A percentile compares a stretch with the other conserved stretches of the same genome.
phyloP scores from a whole-genome alignment of 345 rosid species.

The Arabis alpina region DNA sequence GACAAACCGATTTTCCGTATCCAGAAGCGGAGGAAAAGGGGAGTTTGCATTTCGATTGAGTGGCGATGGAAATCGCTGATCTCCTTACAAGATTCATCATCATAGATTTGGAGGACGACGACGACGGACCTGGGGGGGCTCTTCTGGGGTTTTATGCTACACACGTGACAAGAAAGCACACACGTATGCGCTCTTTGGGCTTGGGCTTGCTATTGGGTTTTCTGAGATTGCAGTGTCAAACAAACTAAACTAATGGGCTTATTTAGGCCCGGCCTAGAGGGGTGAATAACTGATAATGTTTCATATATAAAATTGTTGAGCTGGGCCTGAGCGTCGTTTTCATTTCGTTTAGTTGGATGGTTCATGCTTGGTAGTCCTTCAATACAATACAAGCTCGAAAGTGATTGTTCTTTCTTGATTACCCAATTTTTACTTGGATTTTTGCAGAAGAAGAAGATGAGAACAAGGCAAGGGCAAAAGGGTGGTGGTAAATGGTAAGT shows the following conservation, averaged over 20 bases:
- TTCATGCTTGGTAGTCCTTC: too few relatives aligned
- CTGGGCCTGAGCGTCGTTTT: too few relatives aligned
- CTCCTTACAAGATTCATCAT: slow-evolving; percentile 46
- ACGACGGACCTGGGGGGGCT: background rate
- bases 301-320: too few relatives aligned
- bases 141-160: slow-evolving; percentile 36
- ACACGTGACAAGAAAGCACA: slow-evolving; percentile 31
- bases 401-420: too few relatives aligned
- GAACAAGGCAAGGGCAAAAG: background rate
- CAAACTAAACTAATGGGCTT: too few relatives aligned
- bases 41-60: slow-evolving; percentile 22
- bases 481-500: background rate
- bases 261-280: too few relatives aligned
- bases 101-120: background rate
- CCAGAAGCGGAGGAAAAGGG: slow-evolving; percentile 37
- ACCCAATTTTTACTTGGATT: too few relatives aligned
- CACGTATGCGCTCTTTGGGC: slow-evolving; percentile 12
- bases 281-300: too few relatives aligned
- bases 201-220: background rate
- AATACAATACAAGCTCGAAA: too few relatives aligned
- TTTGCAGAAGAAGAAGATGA: background rate
- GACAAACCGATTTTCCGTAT: slow-evolving; percentile 34
- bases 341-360: too few relatives aligned
- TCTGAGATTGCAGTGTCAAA: too few relatives aligned
- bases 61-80: slow-evolving; percentile 34